Conservation (phyloP, 2,329 filamentous ascomycete genomes). For the Colletotrichum ledebouriae region DNA sequence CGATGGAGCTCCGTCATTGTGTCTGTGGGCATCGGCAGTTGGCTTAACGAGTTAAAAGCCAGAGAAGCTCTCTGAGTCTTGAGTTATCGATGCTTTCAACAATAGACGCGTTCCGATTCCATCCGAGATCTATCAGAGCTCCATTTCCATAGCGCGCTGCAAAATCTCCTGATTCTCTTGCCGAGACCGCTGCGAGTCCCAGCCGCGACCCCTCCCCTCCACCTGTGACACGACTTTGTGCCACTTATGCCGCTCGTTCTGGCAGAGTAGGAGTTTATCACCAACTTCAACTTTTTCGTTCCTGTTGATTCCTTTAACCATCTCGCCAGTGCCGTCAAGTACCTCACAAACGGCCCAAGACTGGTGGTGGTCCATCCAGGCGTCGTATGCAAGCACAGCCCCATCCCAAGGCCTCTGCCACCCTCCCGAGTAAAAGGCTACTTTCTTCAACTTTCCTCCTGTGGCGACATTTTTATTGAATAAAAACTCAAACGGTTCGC, state of each 20-base stretch:
- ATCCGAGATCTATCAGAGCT: neutral
- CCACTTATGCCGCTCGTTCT: neutral
- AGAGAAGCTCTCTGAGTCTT: neutral
- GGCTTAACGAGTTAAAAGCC: constrained; percentile 20
- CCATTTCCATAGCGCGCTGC: neutral
- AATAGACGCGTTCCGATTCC: neutral
- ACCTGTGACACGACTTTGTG: neutral
- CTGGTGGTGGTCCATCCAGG: constrained; percentile 18
- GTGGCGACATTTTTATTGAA: constrained; percentile 3
- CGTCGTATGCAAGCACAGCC: neutral
- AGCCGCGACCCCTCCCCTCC: too few relatives aligned
- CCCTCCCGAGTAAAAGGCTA: constrained; percentile 19
- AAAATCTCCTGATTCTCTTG: neutral
- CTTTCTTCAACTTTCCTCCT: neutral
- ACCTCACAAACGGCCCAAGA: neutral
- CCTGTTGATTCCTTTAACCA: neutral
- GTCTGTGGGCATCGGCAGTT: constrained; percentile 31
- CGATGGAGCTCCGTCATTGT: constrained; percentile 31
- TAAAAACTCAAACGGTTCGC: neutral
- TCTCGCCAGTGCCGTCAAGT: neutral
- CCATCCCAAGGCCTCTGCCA: constrained; percentile 26
- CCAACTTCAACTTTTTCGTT: neutral
- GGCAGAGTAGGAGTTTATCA: neutral
- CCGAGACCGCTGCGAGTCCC: too few relatives aligned
- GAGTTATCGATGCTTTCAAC: neutral